Base-by-base conservation (phyloP, 176 grass and related monocot genomes). In the Saccharum spontaneum region DNA sequence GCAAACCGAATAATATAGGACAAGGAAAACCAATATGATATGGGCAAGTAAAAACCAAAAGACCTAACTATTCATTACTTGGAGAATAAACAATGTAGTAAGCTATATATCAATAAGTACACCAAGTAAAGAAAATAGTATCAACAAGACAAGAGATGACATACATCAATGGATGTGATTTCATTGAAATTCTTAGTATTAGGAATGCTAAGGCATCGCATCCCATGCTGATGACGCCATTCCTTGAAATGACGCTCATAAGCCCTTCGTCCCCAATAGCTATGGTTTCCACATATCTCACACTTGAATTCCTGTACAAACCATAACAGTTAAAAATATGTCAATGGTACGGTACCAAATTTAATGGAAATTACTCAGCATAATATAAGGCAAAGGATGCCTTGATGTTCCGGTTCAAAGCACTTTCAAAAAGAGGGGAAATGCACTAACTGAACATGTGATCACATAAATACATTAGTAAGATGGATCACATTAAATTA, bases 211-310 rank as follows among this genome's bases (percentile, higher is more conserved):
- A 98, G 91, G 81, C 96, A 98, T 31, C 96, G 89, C 96, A 98
- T 95, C n/a, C 96, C 95, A n/a, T 98, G 95, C 63, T 95, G 93
- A 73, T 95, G 93, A 6, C 93, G 87, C 80, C 92, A 94, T 63
- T 98, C 96, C 81, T 98, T 98, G 80, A 98, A 95, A 94, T 98
- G 96, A 3, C 93, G 92, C 74, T 95, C 96, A 83, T 93, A 98
- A 75, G 96, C 93, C 80, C 96, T 82, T 83, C 93, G 77, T 4
- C 96, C 96, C 96, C 93, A 98, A 52, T 98, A 98, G 77, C 92
- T 95, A 8, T 98, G 91, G 49, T 95, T 95, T 77, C 96, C 93
- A 78, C 93, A 98, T 90, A 98, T 95, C 77, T 95, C 96, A 8
- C 96, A 95, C 73, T 98, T 94, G 62, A 95, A 98, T 87, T 98